A percentile compares a stretch with the other conserved stretches of the same genome.
Evolutionary conservation across 1,284 basidiomycete genomes (phyloP).

Genomic region (Takashimella koratensis): DNA sequence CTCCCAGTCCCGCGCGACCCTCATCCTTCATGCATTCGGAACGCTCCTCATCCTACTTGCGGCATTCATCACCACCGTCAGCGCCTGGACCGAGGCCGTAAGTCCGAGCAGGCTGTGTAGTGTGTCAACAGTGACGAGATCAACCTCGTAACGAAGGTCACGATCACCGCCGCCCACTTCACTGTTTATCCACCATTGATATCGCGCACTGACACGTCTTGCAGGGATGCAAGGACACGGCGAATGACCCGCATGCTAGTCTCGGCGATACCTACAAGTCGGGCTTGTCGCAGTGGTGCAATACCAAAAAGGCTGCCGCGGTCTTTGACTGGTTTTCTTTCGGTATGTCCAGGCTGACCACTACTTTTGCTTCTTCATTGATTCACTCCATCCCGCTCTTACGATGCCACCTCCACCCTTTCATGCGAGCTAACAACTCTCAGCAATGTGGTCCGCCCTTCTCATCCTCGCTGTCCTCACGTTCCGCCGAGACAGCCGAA

Average conservation of each 20-base stretch:
- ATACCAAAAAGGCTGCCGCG: constrained; percentile 78
- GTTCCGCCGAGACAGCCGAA: constrained; percentile 34
- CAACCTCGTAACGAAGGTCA: too few species aligned
- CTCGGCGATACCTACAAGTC: constrained; percentile 67
- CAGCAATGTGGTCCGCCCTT: constrained; percentile 29
- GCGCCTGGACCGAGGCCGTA: constrained; percentile 19
- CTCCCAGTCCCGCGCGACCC: constrained; percentile 70
- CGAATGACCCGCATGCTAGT: constrained; percentile 65
- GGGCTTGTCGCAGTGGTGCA: constrained; percentile 73
- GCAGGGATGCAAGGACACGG: constrained; percentile 72
- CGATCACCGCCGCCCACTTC: too few species aligned
- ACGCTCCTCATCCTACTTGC: constrained; percentile 64
- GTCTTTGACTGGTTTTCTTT: constrained; percentile 70
- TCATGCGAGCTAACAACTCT: too few species aligned
- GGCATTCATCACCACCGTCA: constrained; percentile 55
- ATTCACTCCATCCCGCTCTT: too few species aligned
- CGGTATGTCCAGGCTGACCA: constrained; percentile 5
- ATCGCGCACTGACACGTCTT: too few species aligned
- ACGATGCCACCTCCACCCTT: too few species aligned
- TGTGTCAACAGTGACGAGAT: too few species aligned
- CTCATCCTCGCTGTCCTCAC: constrained; percentile 29
- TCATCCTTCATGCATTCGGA: constrained; percentile 71
- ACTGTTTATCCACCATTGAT: too few species aligned
- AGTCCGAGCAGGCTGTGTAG: too few species aligned
- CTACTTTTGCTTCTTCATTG: too few species aligned